Base-by-base conservation (phyloP, 352 stramenopile genomes). In the Phytopythium litorale region DNA sequence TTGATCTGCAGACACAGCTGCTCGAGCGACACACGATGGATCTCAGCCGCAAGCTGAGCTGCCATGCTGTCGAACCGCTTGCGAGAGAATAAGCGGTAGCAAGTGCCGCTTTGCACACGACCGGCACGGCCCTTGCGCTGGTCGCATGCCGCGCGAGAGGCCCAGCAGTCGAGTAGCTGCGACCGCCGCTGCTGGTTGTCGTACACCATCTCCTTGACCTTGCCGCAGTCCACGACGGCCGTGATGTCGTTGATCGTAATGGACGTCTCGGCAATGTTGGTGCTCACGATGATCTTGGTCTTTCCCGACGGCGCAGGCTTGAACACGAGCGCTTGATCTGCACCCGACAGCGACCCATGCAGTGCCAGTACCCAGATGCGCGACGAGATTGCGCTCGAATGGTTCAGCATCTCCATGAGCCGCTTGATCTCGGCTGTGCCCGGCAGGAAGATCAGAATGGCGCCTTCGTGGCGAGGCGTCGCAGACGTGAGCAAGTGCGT, bases 211-310 rank as follows among this genome's bases (percentile, higher is more conserved):
- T 94, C 83, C 60, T 95, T 96, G 23, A 94, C 84, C 61, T 91
- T 92, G 51, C 88, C 88, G 11, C 76, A 89, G 67, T 96, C 87
- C 23, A 96, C 89, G 28, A 96, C 88, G 8, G 78, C 80, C 19
- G 87, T 94, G 49, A 94, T 88, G 56, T 96, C 88, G 59, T 96
- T 80, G 70, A 96, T 94, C 50, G 88, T 96, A 51, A 96, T 93
- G 6, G 84, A 94, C 19, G 87, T 96, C 71, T 96, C 88, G n/a
- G 87, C 87, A 46, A 96, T 88, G 64, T 96, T 96, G 16, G 88
- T 96, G 42, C 81, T 91, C 32, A 96, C 74, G 43, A 96, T 92
- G 19, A 96, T 75, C 70, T 96, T 96, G 11, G 70, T 91, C 57
- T 88, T 91, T 4, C 75, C 71, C n/a, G 65, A 51, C 0, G 83